phyloP scores from a whole-genome alignment of 352 stramenopile genomes.

The Halophytophthora batemanensis region DNA sequence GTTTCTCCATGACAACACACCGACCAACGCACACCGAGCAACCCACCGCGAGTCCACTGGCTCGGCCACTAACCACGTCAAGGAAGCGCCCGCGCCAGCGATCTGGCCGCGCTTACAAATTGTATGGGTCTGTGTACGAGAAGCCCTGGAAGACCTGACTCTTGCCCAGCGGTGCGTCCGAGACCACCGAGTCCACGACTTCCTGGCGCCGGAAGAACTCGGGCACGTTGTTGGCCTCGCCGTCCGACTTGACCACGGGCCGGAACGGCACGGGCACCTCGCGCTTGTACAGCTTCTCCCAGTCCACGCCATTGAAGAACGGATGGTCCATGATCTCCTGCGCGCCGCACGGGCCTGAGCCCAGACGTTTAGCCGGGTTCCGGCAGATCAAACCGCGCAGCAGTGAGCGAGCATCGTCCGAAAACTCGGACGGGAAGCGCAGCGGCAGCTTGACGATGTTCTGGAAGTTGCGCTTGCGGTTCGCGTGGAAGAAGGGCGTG shows the following conservation, averaged over 20 bases:
- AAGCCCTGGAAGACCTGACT: conserved; percentile 76
- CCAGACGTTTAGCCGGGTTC: conserved; percentile 72
- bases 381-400: conserved; percentile 70
- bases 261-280: conserved; percentile 62
- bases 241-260: conserved; percentile 65
- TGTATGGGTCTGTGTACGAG: conserved; percentile 73
- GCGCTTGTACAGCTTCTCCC: conserved; percentile 79
- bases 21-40: conserved; percentile 26
- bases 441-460: conserved; percentile 82
- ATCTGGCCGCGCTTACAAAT: conserved; percentile 28
- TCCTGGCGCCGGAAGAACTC: conserved; percentile 84
- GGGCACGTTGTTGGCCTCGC: conserved; percentile 72
- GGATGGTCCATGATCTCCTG: conserved; percentile 84
- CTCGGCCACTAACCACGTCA: background rate
- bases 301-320: conserved; percentile 78
- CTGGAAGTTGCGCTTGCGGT: conserved; percentile 84
- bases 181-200: conserved; percentile 65
- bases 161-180: conserved; percentile 54
- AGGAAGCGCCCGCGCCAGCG: conserved; percentile 6
- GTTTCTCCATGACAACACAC: conserved; percentile 6
- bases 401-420: conserved; percentile 68
- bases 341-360: conserved; percentile 59
- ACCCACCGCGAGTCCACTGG: conserved; percentile 10
- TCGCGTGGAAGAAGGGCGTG: conserved; percentile 77
- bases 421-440: conserved; percentile 72